Percentiles rank a stretch among this genome's conserved stretches.
Evolutionary conservation across 2,329 filamentous ascomycete genomes (phyloP).

Genomic region (Periglandula ipomoeae): DNA sequence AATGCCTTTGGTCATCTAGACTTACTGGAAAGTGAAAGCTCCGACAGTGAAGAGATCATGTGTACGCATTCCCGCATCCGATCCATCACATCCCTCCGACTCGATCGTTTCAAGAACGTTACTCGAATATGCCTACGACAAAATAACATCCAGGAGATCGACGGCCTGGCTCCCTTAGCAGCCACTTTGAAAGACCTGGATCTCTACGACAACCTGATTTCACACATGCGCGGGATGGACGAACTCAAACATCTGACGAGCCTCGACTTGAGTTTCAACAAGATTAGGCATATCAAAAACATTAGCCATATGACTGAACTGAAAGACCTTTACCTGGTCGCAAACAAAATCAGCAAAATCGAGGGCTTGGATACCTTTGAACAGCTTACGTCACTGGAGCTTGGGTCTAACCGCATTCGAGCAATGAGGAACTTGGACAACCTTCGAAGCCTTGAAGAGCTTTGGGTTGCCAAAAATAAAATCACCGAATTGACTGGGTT

Average conservation of each 20-base stretch:
- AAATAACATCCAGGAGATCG: conserved; percentile 75
- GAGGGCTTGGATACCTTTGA: conserved; percentile 71
- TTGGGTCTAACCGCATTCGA: conserved; percentile 85
- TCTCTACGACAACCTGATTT: conserved; percentile 92
- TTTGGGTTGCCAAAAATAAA: conserved; percentile 96
- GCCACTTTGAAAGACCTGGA: conserved; percentile 73
- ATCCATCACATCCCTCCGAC: conserved; percentile 66
- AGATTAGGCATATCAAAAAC: conserved; percentile 97
- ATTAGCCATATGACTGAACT: conserved; percentile 68
- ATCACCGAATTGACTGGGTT: conserved; percentile 77
- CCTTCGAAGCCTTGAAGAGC: conserved; percentile 68
- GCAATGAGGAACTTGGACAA: conserved; percentile 79
- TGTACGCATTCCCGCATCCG: conserved; percentile 79
- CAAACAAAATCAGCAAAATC: conserved; percentile 86
- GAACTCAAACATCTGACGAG: conserved; percentile 63
- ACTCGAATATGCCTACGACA: conserved; percentile 81
- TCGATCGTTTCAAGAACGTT: conserved; percentile 74
- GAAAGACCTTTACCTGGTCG: conserved; percentile 81
- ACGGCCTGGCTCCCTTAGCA: conserved; percentile 59
- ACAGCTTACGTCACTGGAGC: conserved; percentile 72
- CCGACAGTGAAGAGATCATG: conserved; percentile 68
- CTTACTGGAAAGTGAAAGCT: conserved; percentile 50
- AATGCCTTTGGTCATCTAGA: conserved; percentile 31
- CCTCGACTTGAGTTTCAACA: conserved; percentile 95
- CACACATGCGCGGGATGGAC: conserved; percentile 77